Conservation (phyloP, 2,329 filamentous ascomycete species). For the Alternaria postmessia region DNA sequence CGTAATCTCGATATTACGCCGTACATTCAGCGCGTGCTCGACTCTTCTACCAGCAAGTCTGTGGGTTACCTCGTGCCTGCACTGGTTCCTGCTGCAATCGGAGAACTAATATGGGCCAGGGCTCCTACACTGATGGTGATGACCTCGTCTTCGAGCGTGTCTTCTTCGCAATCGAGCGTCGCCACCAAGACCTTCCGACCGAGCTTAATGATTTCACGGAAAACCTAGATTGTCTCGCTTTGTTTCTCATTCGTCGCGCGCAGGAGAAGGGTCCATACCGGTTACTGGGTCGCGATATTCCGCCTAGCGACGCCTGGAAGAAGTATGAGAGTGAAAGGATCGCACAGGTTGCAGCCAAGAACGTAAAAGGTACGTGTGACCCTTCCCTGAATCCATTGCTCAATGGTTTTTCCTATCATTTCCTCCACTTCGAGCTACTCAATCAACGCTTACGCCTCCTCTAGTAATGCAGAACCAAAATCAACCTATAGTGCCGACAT, state of each 20-base stretch:
- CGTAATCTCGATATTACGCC: conserved; percentile 12
- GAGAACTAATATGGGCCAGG: neutral
- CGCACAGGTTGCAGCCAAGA: neutral
- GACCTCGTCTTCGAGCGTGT: conserved; percentile 24
- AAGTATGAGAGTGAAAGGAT: conserved; percentile 9
- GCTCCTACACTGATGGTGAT: conserved; percentile 12
- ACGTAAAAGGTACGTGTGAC: neutral
- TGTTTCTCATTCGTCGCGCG: conserved; percentile 20
- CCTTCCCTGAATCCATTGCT: neutral
- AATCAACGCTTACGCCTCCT: neutral
- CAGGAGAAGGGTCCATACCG: conserved; percentile 24
- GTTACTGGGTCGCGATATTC: conserved; percentile 12
- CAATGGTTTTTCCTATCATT: neutral
- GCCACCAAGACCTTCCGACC: conserved; percentile 7
- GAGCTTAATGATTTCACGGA: conserved; percentile 13
- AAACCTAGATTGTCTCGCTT: conserved; percentile 17
- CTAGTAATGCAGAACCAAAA: neutral
- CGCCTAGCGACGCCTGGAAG: conserved; percentile 17
- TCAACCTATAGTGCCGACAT: neutral
- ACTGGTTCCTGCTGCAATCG: too few species aligned
- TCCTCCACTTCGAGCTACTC: neutral
- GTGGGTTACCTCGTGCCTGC: neutral
- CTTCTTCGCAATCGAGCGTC: conserved; percentile 19
- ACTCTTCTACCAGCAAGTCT: conserved; percentile 11
- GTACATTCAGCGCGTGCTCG: conserved; percentile 3